Base-by-base conservation (phyloP, 2,329 filamentous ascomycete genomes). In the Beauveria scarabaeidicola region DNA sequence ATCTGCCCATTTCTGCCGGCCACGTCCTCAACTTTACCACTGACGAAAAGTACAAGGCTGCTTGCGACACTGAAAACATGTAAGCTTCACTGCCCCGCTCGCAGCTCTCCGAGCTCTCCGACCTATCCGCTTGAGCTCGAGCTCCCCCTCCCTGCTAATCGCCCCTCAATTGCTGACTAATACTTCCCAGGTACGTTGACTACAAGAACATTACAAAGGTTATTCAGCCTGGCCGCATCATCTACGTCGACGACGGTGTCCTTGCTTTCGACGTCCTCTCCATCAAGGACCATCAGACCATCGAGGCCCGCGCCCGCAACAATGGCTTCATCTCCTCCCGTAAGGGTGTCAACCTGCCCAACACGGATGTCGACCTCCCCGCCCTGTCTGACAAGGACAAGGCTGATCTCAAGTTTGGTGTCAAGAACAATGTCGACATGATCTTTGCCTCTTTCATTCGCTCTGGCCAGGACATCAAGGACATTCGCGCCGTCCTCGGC, bases 181-280 rank as follows among this genome's bases (percentile, higher is more conserved):
- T 23, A 2, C 19, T 9, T 29, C 11, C 38, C 64, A 93, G 90
- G 87, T 97, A 91, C 72, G 89, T 97, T 71, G 93, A 97, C 81
- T 97, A 99, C 84, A 95, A 96, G 87, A 99, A 99, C 83, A 97
- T 99, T 78, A 97, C 93, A 78, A 96, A 95, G 81, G 94, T 99
- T 69, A 97, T 99, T 72, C 77, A 89, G 73, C 81, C 84, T 62
- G 94, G 93, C 71, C 92, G 94, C 70, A 87, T 89, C 76, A 95
- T 99, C 81, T 99, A 96, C 78, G 94, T 99, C 69, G 94, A 99
- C 71, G 94, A 99, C 71, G 94, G 94, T 77, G 93, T 99, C 66
- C 87, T 97, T 68, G 95, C 93, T 27, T 97, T 99, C 69, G 89
- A 97, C 73, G 94, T 99, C 64, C 75, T 97, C 67, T 84, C 90